Base-by-base conservation (phyloP, 768 basidiomycete genomes). In the Leccinellum luteum region DNA sequence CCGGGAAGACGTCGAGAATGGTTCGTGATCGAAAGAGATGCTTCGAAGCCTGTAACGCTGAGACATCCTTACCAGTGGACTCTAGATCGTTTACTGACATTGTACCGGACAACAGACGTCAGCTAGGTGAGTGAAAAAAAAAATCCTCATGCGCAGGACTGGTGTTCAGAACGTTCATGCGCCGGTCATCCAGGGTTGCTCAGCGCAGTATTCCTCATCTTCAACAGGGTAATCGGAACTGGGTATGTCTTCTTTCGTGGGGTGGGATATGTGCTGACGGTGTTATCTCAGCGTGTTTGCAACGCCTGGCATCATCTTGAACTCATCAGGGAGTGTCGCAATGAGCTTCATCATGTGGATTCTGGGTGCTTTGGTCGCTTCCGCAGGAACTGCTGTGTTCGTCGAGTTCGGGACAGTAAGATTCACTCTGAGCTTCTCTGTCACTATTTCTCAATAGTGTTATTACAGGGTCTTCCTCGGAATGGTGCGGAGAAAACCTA, bases 401-500 rank as follows among this genome's bases (percentile, higher is more conserved):
- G 77, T 89, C n/a, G 89, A 90, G 66, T 78, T 88, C 19, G 88
- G 89, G 23, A 89, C 88, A 25, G 87, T 88, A 57, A 60, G 78
- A 50, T 28, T 5, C 17, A 60, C 30, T 54, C 31, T 52, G 3
- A 2, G 5, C 15, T 15, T 31, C 8, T 9, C n/a, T 12, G 28
- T 13, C n/a, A 44, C 10, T 3, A 21, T 30, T 19, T 3, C 17
- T 34, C 43, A 54, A 8, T 19, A 27, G 2, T 55, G 6, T 2
- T 28, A n/a, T 1, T 19, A 7, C 50, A 89, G 85, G 86, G 83
- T 19, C 75, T 90, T 2, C 89, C 89, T 2, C 76, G 82, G 3
- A 89, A 79, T 54, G 89, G 89, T 1, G 89, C 85, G 2, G 88
- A 90, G 74, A 90, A 89, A 73, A 87, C 85, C 52, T 90, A 90